Evolutionary conservation across 2,329 filamentous ascomycete species (phyloP).

Genomic region (Sclerotinia spermophila): DNA sequence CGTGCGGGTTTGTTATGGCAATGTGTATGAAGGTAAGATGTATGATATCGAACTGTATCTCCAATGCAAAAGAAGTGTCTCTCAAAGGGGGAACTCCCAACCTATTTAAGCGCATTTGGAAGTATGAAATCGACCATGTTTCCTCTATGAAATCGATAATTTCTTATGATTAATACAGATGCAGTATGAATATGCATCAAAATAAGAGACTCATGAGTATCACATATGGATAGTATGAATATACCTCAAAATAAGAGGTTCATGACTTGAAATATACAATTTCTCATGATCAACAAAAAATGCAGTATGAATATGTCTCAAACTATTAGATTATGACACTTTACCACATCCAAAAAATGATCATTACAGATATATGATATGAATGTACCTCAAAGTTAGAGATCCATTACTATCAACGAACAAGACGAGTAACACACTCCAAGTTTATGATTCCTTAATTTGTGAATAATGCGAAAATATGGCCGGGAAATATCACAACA

Average conservation of each 20-base stretch:
- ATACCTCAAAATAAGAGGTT: background rate
- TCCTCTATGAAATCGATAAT: background rate
- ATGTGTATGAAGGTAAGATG: background rate
- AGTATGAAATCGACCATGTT: background rate
- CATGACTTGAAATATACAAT: background rate
- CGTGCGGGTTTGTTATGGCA: no score
- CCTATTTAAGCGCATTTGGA: background rate
- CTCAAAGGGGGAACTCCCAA: background rate
- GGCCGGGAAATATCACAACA: no score
- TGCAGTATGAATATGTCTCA: no score
- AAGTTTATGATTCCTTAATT: background rate
- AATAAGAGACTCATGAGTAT: background rate
- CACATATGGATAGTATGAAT: background rate
- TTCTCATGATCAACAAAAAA: background rate
- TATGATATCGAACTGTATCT: background rate
- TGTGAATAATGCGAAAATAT: background rate
- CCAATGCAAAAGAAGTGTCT: background rate
- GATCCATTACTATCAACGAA: background rate
- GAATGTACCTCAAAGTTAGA: background rate
- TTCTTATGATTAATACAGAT: background rate
- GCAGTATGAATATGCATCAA: background rate
- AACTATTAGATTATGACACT: no score
- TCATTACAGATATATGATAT: background rate
- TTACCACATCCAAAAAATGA: no score
- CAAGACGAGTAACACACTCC: background rate